Percentiles rank a stretch among this genome's conserved stretches.
These are phyloP conservation scores for Mycothermus thermophilus DNA, from an alignment of 495 filamentous ascomycete genomes.

Conservation along the genomic window DNA sequence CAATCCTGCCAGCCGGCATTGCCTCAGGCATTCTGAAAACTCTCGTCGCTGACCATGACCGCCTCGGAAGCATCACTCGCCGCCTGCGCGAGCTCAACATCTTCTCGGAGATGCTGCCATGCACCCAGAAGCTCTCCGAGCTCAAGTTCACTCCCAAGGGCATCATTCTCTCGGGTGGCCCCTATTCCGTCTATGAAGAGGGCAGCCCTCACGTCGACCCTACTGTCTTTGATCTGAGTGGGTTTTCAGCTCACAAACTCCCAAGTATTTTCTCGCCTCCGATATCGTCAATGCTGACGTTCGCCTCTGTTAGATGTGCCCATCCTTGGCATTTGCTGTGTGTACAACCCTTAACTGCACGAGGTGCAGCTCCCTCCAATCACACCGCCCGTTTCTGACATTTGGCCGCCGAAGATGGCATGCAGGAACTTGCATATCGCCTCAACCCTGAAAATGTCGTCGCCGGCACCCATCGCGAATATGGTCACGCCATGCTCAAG, in stretches of 20 bases:
- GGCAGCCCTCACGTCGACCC: conserved; percentile 45
- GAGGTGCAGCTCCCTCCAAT: background rate
- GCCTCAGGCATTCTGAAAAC: too few species aligned
- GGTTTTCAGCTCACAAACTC: too few species aligned
- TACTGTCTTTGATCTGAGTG: conserved; percentile 58
- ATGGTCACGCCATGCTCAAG: conserved; percentile 17
- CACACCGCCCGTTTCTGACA: conserved; percentile 1
- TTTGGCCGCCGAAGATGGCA: conserved; percentile 8
- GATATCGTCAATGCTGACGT: background rate
- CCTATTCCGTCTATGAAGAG: conserved; percentile 22
- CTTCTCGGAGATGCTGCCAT: conserved; percentile 86
- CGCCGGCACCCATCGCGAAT: conserved; percentile 47
- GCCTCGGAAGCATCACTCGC: conserved; percentile 8
- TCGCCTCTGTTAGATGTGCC: conserved; percentile 9
- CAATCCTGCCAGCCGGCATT: too few species aligned
- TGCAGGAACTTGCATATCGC: conserved; percentile 66
- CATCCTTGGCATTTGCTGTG: conserved; percentile 58
- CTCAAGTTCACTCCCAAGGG: conserved; percentile 72
- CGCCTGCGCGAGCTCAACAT: conserved; percentile 44
- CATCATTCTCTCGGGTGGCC: conserved; percentile 61
- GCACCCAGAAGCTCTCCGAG: conserved; percentile 71
- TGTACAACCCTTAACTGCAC: background rate
- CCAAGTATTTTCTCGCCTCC: conserved; percentile 38
- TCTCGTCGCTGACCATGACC: conserved; percentile 4
- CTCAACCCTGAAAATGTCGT: conserved; percentile 53